Base-by-base conservation (phyloP, 768 basidiomycete species). In the Piloderma croceum region DNA sequence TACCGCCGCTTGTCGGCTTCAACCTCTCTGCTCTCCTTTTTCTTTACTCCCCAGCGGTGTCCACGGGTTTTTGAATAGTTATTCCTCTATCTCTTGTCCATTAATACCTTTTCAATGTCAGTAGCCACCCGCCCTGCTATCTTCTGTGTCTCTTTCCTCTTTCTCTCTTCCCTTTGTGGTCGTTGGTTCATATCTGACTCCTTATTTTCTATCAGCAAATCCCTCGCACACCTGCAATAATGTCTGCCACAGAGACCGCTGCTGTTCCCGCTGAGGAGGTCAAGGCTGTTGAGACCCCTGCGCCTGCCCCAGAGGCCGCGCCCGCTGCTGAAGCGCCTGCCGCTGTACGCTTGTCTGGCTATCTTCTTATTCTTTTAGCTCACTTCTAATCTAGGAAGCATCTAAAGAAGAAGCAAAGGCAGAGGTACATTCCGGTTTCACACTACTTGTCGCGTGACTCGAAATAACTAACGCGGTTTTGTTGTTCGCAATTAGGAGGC, bases 161-260 rank as follows among this genome's bases (percentile, higher is more conserved):
- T 46, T 35, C 40, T 39, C 43, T 37, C 47, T 38, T 19, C 36
- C 6, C 7, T 23, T 18, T 23, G 5, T 31, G 1, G 23, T 31
- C 24, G 11, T 34, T 24, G 42, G 52, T 12, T 32, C 11, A 43
- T 20, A 21, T n/a, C 43, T 41, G 36, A 50, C 50, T 50, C 48
- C 38, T 45, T 46, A 42, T 44, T 44, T 42, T 32, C 20, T 46
- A 43, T 29, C 60, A 79, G 76, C 76, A 74, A 74, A 71, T 51
- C 62, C 68, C 71, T 69, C 65, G 61, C 66, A 60, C 65, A 68
- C 65, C 59, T 69, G 65, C 68, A 67, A 78, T 88, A 87, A 90
- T 91, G 86, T 89, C 88, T 73, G 76, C 83, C 64, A 61, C 81
- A 56, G 83, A 81, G 64, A 55, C 69, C 59, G 67, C 67, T 57